Evolutionary conservation across 192 early-diverging fungal species (phyloP).

Genomic region (Phlyctochytrium bullatum): DNA sequence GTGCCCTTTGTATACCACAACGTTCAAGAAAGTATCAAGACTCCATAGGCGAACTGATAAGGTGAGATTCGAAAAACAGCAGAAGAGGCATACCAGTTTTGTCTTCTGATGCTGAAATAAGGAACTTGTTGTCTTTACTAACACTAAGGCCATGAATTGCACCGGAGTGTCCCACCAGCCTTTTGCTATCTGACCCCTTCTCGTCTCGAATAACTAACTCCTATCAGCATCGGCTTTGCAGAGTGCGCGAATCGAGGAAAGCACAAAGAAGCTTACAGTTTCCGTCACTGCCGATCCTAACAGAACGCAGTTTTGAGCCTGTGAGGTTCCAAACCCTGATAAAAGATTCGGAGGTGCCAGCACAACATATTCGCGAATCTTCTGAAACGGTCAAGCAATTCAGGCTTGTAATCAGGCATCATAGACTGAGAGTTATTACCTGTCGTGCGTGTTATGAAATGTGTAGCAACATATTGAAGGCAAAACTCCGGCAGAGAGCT

Average conservation of each 20-base stretch:
- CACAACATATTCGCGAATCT: constrained; percentile 78
- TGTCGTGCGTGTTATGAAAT: constrained; percentile 88
- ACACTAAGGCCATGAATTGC: constrained; percentile 86
- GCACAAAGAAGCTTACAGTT: neutral
- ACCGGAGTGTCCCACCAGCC: constrained; percentile 86
- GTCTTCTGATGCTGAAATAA: constrained; percentile 91
- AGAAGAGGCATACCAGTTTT: constrained; percentile 61
- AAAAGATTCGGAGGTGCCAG: constrained; percentile 93
- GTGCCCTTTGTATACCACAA: constrained; percentile 96
- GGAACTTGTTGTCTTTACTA: constrained; percentile 78
- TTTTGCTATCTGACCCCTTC: constrained; percentile 36
- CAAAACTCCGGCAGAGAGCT: constrained; percentile 61
- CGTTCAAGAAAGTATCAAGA: constrained; percentile 81
- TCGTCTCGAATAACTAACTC: constrained; percentile 12
- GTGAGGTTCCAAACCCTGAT: constrained; percentile 91
- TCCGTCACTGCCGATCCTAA: neutral
- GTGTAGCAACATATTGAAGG: constrained; percentile 95
- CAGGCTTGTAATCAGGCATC: constrained; percentile 44
- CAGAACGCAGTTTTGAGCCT: constrained; percentile 25
- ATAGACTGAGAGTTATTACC: constrained; percentile 7
- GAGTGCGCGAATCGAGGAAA: neutral
- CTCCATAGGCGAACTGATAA: constrained; percentile 89
- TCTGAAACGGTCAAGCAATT: constrained; percentile 82
- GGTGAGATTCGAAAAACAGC: constrained; percentile 12
- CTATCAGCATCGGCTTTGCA: neutral